A percentile compares a stretch with the other conserved stretches of the same genome.
Evolutionary conservation across 345 rosid species (phyloP).

Genomic region (Cochlearia excelsa): DNA sequence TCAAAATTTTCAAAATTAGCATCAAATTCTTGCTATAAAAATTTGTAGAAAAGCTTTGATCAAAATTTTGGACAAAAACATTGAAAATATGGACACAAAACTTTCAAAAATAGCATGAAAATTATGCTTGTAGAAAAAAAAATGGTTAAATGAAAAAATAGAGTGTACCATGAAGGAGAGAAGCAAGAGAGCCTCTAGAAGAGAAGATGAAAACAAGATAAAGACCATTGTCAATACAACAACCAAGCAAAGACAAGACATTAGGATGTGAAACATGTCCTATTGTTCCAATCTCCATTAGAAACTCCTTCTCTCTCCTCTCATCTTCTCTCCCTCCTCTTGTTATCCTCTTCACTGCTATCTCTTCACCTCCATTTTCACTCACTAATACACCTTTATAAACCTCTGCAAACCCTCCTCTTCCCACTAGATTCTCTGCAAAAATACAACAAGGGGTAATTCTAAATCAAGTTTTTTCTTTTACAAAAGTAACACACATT

Average conservation of each 20-base stretch:
- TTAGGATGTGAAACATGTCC: slow-evolving; percentile 88
- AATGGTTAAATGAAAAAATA: background rate
- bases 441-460: background rate
- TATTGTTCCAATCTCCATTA: slow-evolving; percentile 90
- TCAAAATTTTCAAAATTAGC: too few species aligned
- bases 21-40: too few species aligned
- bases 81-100: background rate
- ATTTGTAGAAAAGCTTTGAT: too few species aligned
- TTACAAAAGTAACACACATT: background rate
- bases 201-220: slow-evolving; percentile 82
- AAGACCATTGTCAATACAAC: slow-evolving; percentile 88
- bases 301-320: slow-evolving; percentile 84
- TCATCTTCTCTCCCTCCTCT: slow-evolving; percentile 67
- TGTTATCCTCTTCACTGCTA: slow-evolving; percentile 84
- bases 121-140: too few species aligned
- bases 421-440: slow-evolving; percentile 72
- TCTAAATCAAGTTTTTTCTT: too few species aligned
- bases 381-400: slow-evolving; percentile 54
- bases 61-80: too few species aligned
- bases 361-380: slow-evolving; percentile 47
- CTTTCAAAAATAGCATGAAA: too few species aligned
- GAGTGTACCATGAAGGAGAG: slow-evolving; percentile 78
- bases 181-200: slow-evolving; percentile 85
- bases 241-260: slow-evolving; percentile 73
- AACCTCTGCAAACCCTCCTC: slow-evolving; percentile 93